Percentiles rank a stretch among this genome's conserved stretches.
Evolutionary conservation across 345 rosid genomes (phyloP).

Genomic region (Viola odorata): DNA sequence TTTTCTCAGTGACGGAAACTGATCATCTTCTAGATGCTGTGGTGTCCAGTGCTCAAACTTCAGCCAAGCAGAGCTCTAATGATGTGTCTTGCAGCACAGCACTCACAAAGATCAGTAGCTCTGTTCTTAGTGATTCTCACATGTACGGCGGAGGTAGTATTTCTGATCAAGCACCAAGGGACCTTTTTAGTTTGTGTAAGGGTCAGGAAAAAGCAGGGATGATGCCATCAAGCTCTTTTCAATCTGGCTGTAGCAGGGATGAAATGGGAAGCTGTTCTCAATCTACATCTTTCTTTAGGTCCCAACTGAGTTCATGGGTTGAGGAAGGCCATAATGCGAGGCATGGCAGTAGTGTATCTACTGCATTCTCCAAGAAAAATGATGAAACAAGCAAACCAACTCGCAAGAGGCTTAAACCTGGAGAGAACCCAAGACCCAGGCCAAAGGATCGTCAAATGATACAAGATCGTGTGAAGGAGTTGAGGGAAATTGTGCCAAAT

Average conservation of each 20-base stretch:
- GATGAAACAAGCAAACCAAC: conserved; percentile 56
- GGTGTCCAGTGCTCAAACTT: conserved; percentile 53
- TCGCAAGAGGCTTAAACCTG: conserved; percentile 84
- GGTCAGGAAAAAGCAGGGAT: conserved; percentile 33
- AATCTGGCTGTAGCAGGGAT: conserved; percentile 42
- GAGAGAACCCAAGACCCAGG: conserved; percentile 92
- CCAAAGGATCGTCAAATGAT: conserved; percentile 99
- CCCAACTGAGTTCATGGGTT: conserved; percentile 86
- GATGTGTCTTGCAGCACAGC: conserved; percentile 74
- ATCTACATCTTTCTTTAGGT: conserved; percentile 47
- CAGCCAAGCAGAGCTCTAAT: conserved; percentile 63
- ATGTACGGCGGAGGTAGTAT: conserved; percentile 21
- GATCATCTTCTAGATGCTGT: conserved; percentile 95
- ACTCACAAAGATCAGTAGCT: conserved; percentile 55
- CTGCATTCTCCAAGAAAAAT: conserved; percentile 62
- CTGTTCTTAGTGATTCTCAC: conserved; percentile 42
- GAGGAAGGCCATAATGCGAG: conserved; percentile 56
- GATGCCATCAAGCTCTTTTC: conserved; percentile 34
- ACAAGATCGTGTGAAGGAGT: conserved; percentile 96
- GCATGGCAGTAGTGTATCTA: conserved; percentile 48
- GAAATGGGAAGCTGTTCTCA: conserved; percentile 42
- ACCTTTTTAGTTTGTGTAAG: conserved; percentile 32
- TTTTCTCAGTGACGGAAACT: conserved; percentile 27
- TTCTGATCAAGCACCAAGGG: conserved; percentile 36
- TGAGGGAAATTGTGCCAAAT: conserved; percentile 94